Evolutionary conservation across 2,329 filamentous ascomycete species (phyloP), one percentile per base, ranked within the genome.

Genomic region (Ustilaginoidea virens): DNA sequence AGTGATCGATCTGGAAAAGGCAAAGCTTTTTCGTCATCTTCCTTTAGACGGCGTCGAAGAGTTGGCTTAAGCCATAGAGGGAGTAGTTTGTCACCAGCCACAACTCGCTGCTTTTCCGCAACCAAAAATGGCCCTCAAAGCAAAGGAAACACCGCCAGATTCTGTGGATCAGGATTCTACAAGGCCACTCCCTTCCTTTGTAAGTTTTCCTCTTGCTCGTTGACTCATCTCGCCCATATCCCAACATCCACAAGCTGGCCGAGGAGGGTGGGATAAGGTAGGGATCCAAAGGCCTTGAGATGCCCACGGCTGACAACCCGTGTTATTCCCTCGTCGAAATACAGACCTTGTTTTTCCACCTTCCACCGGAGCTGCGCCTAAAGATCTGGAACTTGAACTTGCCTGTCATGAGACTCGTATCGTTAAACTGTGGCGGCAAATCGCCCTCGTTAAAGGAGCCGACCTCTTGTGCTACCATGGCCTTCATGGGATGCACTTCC

Each of bases 371-470:
- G 38, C 45, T 66, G 11, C 58, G 62, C 8, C 44, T 63, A 15
- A 56, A 52, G 31, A 60, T 66, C 27, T 66, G 62, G 62, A 47
- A 47, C 23, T 48, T 56, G 37, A 63, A 52, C 38, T 43, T 61
- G 12, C 56, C 59, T 1, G 40, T 43, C 10, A 43, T 53, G 8
- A 58, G 61, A 18, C 45, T 66, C 27, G 54, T 66, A 16, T 50
- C 58, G 2, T 44, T 63, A 17, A 49, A 46, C 23, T 62, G 56
- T 41, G 54, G 52, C 17, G 43, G 46, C 21, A 41, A 42, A 10
- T 47, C 46, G 19, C 36, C 42, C 5, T 47, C 47, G 20, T 31
- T 39, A 12, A 27, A 31, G 10, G 36, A 41, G 12, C 11, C 23
- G 2, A 22, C 27, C 7, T 16, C 28, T 4, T 16, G 23, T 25